Conservation (phyloP, 768 basidiomycete species). For the Termitomyces sp. region DNA sequence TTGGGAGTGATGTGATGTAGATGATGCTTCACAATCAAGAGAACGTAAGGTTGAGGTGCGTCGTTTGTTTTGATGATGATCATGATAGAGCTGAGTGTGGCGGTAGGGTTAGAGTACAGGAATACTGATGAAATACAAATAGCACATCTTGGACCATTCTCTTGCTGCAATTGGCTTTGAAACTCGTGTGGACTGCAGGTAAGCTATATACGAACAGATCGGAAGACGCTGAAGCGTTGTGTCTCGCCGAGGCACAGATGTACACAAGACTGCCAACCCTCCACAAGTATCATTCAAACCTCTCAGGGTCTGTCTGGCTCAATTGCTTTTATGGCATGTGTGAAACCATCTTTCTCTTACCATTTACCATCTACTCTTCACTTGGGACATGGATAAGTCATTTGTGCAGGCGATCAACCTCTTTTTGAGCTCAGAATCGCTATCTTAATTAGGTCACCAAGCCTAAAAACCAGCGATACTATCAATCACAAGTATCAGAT, state of each 20-base stretch:
- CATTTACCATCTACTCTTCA: not conserved
- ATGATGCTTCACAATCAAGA: not conserved
- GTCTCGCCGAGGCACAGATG: not conserved
- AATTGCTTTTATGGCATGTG: not conserved
- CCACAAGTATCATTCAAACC: not conserved
- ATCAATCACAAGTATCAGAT: not conserved
- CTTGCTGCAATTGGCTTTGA: not conserved
- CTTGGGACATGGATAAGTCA: not conserved
- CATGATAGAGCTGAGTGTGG: not conserved
- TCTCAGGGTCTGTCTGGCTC: not conserved
- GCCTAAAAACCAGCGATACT: not conserved
- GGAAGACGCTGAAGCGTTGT: slow-evolving; percentile 1
- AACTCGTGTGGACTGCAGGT: not conserved
- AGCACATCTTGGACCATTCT: not conserved
- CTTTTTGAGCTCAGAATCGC: not conserved
- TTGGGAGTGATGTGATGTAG: slow-evolving; percentile 42
- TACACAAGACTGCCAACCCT: not conserved
- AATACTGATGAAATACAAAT: not conserved
- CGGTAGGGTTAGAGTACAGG: not conserved
- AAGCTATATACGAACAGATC: not conserved
- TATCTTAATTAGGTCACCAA: not conserved
- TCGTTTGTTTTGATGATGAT: not conserved
- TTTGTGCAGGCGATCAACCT: not conserved
- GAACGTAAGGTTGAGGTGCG: not conserved
- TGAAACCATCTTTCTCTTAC: too few relatives aligned